A percentile compares a stretch with the other conserved stretches of the same genome.
phyloP scores from a whole-genome alignment of 2,329 filamentous ascomycete genomes.

The Cyphellophora europaea region DNA sequence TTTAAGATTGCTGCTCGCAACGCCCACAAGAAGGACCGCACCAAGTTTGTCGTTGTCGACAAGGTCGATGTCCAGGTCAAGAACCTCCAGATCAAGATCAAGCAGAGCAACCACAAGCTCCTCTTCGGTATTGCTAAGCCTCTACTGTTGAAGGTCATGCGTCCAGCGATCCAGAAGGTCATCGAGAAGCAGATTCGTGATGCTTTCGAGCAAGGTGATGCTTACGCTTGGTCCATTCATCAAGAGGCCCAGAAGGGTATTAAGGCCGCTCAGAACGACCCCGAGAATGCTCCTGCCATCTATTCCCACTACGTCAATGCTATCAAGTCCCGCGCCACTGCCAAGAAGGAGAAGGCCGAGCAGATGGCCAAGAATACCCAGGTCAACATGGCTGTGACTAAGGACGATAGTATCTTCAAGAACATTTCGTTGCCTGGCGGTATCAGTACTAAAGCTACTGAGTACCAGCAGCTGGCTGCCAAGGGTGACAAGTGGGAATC shows the following conservation, averaged over 20 bases:
- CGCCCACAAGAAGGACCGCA: slow-evolving; percentile 62
- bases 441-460: slow-evolving; percentile 85
- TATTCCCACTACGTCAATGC: slow-evolving; percentile 77
- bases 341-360: slow-evolving; percentile 71
- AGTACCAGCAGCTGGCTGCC: slow-evolving; percentile 77
- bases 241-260: slow-evolving; percentile 68
- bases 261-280: slow-evolving; percentile 57
- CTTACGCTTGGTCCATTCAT: slow-evolving; percentile 66
- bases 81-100: slow-evolving; percentile 76
- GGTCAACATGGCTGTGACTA: slow-evolving; percentile 74
- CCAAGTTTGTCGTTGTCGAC: slow-evolving; percentile 91
- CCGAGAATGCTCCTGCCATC: slow-evolving; percentile 67
- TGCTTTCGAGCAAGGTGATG: slow-evolving; percentile 66
- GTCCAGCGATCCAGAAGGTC: slow-evolving; percentile 75
- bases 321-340: slow-evolving; percentile 60
- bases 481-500: slow-evolving; percentile 94
- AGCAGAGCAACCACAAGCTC: slow-evolving; percentile 90
- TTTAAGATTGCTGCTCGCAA: slow-evolving; percentile 87
- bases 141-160: slow-evolving; percentile 71
- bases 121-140: slow-evolving; percentile 83
- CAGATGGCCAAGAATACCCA: slow-evolving; percentile 53
- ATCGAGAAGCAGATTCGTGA: slow-evolving; percentile 85
- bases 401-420: slow-evolving; percentile 88
- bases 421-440: slow-evolving; percentile 76
- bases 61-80: slow-evolving; percentile 76